phyloP scores from a whole-genome alignment of 352 stramenopile species.

The Pythium dissotocum region DNA sequence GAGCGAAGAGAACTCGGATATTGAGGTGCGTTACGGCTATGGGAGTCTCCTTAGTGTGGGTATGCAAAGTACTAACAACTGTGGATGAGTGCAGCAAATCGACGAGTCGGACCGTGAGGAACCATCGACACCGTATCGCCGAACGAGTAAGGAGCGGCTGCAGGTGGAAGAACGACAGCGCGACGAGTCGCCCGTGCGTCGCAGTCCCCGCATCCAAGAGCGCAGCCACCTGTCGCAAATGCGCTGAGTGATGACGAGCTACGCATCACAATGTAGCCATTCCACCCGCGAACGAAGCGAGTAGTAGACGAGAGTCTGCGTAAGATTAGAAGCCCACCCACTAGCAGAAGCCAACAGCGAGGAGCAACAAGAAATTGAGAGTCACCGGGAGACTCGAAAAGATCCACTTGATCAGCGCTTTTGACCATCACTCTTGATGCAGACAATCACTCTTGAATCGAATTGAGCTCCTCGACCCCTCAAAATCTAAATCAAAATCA shows the following conservation, averaged over 20 bases:
- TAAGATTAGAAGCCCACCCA: slow-evolving; percentile 1
- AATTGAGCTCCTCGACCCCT: background rate
- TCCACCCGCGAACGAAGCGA: background rate
- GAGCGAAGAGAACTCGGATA: slow-evolving; percentile 12
- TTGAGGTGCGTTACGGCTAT: slow-evolving; percentile 12
- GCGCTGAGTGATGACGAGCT: slow-evolving; percentile 6
- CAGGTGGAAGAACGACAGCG: slow-evolving; percentile 6
- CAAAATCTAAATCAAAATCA: background rate
- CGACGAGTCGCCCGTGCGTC: slow-evolving; percentile 9
- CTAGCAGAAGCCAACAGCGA: background rate
- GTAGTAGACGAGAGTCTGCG: background rate
- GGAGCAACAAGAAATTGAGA: background rate
- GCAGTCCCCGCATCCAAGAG: slow-evolving; percentile 21
- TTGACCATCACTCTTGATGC: slow-evolving; percentile 15
- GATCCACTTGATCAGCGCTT: background rate
- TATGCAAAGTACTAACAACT: background rate
- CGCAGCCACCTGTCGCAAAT: slow-evolving; percentile 22
- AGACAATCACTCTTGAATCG: slow-evolving; percentile 18
- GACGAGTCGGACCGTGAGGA: slow-evolving; percentile 7
- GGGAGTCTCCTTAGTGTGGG: no score
- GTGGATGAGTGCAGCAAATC: slow-evolving; percentile 3
- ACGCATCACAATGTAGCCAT: background rate
- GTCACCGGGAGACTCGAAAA: background rate
- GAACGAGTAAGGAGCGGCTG: background rate
- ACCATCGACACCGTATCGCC: slow-evolving; percentile 4